Percentiles rank a stretch among this genome's conserved stretches.
Conservation (phyloP, 2,329 filamentous ascomycete genomes). For the Colletotrichum eremochloae region DNA sequence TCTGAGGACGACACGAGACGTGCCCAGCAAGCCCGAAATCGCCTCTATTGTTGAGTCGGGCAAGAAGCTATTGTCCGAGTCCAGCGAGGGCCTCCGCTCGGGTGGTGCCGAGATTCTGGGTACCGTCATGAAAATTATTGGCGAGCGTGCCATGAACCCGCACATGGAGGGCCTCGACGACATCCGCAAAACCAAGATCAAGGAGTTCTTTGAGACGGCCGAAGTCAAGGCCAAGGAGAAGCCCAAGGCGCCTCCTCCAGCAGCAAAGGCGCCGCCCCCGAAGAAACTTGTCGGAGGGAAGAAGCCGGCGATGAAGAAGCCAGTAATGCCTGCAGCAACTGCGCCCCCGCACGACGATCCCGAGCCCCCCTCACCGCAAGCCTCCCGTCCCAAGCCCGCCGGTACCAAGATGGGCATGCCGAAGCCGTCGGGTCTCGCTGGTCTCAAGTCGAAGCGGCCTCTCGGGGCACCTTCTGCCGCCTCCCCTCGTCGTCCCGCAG, state of each 20-base stretch:
- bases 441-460: conserved; percentile 72
- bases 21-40: conserved; percentile 87
- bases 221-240: conserved; percentile 70
- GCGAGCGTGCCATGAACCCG: conserved; percentile 93
- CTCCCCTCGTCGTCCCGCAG: conserved; percentile 66
- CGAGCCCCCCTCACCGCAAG: conserved; percentile 69
- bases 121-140: conserved; percentile 98
- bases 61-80: conserved; percentile 92
- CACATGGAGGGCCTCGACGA: conserved; percentile 94
- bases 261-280: conserved; percentile 62
- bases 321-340: conserved; percentile 46
- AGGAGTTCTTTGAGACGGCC: conserved; percentile 83
- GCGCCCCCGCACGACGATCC: conserved; percentile 56
- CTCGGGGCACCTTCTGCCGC: conserved; percentile 50
- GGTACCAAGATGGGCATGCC: conserved; percentile 69
- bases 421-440: conserved; percentile 65
- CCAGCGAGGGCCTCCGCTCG: conserved; percentile 85
- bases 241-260: conserved; percentile 82
- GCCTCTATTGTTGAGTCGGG: conserved; percentile 87
- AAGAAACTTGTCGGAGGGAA: conserved; percentile 63
- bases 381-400: conserved; percentile 62
- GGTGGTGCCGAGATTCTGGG: conserved; percentile 93
- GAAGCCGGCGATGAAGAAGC: conserved; percentile 61
- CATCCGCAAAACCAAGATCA: conserved; percentile 94
- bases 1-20: conserved; percentile 83